Evolutionary conservation across 2,329 filamentous ascomycete genomes (phyloP).

Genomic region (Aureobasidium sp.): DNA sequence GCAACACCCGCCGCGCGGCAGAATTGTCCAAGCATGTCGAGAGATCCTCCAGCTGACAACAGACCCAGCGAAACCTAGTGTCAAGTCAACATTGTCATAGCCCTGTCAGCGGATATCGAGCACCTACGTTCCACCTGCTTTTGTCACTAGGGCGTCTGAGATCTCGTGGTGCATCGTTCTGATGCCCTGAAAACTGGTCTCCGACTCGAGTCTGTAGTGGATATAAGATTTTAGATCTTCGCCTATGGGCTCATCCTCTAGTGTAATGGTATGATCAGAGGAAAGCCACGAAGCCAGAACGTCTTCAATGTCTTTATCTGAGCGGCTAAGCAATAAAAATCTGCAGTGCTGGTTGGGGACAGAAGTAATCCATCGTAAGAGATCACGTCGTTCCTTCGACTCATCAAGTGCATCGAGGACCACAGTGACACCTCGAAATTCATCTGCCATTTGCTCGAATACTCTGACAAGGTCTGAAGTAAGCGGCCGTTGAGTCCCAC

Average conservation of each 20-base stretch:
- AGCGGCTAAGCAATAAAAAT: background rate
- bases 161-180: background rate
- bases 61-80: conserved; percentile 12
- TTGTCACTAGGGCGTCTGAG: too few relatives aligned
- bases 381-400: background rate
- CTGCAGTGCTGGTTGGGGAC: background rate
- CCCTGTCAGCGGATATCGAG: too few relatives aligned
- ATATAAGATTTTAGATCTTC: background rate
- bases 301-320: background rate
- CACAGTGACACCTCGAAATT: background rate
- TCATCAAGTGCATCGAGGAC: conserved; percentile 7
- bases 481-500: background rate
- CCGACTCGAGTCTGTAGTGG: background rate
- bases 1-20: background rate
- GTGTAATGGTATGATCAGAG: background rate
- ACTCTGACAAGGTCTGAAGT: background rate
- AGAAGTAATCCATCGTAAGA: background rate
- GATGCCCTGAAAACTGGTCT: background rate
- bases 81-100: too few relatives aligned
- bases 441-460: background rate
- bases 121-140: too few relatives aligned
- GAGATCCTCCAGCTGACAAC: conserved; percentile 20
- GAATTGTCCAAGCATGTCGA: background rate
- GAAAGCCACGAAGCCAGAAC: background rate
- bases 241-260: background rate